Conservation (phyloP, 129 eudicot genomes). For the Heracleum sosnowskyi region DNA sequence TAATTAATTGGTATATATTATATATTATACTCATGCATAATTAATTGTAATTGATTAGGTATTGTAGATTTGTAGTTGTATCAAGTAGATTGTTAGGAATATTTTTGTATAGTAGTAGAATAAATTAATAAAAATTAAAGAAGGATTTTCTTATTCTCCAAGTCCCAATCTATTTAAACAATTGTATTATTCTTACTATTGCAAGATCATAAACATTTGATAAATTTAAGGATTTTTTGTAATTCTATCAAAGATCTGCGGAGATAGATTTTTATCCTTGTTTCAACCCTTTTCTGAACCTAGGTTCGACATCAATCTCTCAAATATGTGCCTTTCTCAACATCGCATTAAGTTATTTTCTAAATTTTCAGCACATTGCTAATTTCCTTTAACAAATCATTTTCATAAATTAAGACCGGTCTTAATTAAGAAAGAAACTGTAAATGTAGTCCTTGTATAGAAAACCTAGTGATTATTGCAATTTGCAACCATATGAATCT, state of each 20-base stretch:
- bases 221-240: not conserved
- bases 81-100: not conserved
- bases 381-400: not conserved
- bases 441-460: not conserved
- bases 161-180: too few relatives aligned
- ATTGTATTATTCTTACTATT: too few relatives aligned
- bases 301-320: too few relatives aligned
- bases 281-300: too few relatives aligned
- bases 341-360: too few relatives aligned
- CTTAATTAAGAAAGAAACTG: not conserved
- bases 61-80: too few relatives aligned
- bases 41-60: not conserved
- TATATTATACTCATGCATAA: not conserved
- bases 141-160: too few relatives aligned
- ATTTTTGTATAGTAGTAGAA: not conserved
- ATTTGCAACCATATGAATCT: not conserved
- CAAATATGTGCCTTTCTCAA: too few relatives aligned
- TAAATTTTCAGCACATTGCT: not conserved
- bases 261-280: too few relatives aligned
- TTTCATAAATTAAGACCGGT: not conserved
- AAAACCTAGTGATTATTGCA: not conserved
- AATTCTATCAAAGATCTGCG: not conserved
- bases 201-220: not conserved
- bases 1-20: not conserved
- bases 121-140: too few relatives aligned